Percentiles rank a stretch among this genome's conserved stretches.
These are phyloP conservation scores for Akanthomyces dipterigenus DNA, from an alignment of 2,329 filamentous ascomycete genomes.

Conservation along the genomic window DNA sequence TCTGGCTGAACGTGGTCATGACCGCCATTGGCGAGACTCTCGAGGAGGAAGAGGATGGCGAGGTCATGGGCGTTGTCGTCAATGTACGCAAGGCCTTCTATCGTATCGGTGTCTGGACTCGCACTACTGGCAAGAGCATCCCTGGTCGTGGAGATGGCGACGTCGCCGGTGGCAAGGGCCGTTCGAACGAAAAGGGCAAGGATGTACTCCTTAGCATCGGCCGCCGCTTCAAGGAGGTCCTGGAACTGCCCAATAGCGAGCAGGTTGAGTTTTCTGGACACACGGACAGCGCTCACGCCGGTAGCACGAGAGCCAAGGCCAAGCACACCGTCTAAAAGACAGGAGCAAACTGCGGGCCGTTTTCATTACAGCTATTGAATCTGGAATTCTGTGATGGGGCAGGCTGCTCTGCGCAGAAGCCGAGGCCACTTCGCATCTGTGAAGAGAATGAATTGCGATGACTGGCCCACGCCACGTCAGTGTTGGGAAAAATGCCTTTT, in stretches of 20 bases:
- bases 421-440: neutral
- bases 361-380: neutral
- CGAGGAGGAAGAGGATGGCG: conserved; percentile 87
- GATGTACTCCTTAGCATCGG: conserved; percentile 81
- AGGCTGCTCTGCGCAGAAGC: neutral
- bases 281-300: conserved; percentile 85
- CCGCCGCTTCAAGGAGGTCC: conserved; percentile 83
- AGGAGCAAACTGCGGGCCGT: neutral
- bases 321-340: conserved; percentile 76
- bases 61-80: conserved; percentile 98
- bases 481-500: conserved; percentile 14
- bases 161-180: conserved; percentile 68
- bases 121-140: conserved; percentile 81
- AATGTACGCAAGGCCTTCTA: conserved; percentile 98
- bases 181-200: conserved; percentile 73
- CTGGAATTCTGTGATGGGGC: neutral
- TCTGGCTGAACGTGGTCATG: conserved; percentile 97
- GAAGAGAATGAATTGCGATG: neutral
- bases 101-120: conserved; percentile 95
- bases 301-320: conserved; percentile 91
- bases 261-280: conserved; percentile 92
- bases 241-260: conserved; percentile 72
- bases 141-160: conserved; percentile 68
- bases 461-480: neutral
- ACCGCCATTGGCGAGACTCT: conserved; percentile 95